phyloP scores from a whole-genome alignment of 2,329 filamentous ascomycete species.

The Penicillium polonicum region DNA sequence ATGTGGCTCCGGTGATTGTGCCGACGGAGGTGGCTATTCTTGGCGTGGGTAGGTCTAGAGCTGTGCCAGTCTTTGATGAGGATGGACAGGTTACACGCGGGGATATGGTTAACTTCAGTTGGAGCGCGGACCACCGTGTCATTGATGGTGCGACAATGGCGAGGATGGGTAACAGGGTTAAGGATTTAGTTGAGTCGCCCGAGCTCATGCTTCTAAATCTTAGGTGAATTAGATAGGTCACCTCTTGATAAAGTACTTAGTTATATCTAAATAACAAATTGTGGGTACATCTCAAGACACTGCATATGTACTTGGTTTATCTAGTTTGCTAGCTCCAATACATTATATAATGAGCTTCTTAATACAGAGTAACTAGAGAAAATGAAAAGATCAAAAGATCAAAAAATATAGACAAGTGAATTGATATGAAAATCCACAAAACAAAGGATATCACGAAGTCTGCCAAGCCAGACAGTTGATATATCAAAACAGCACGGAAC shows the following conservation, averaged over 20 bases:
- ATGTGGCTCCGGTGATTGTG: constrained; percentile 87
- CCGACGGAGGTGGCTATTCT: constrained; percentile 89
- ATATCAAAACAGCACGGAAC: not conserved
- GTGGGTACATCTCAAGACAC: not conserved
- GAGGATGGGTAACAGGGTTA: constrained; percentile 79
- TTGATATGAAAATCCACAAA: not conserved
- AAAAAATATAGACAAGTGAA: not conserved
- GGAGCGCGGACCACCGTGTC: constrained; percentile 92
- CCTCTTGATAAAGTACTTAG: not conserved
- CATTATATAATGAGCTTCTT: not conserved
- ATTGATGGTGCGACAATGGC: constrained; percentile 95
- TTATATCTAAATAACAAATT: not conserved
- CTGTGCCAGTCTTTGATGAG: constrained; percentile 73
- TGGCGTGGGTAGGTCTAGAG: constrained; percentile 77
- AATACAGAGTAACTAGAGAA: not conserved
- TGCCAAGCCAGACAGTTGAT: not conserved
- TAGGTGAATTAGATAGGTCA: constrained; percentile 51
- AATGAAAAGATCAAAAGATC: not conserved
- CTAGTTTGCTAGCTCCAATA: not conserved
- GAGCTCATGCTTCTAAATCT: constrained; percentile 83
- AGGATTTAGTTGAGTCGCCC: constrained; percentile 75
- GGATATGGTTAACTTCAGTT: constrained; percentile 87
- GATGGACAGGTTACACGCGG: constrained; percentile 64
- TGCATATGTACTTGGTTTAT: not conserved
- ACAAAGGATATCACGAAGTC: not conserved